Evolutionary conservation across 78 protist genomes (phyloP), one percentile per base, ranked within the genome.

Genomic region (Bigelowiella natans): DNA sequence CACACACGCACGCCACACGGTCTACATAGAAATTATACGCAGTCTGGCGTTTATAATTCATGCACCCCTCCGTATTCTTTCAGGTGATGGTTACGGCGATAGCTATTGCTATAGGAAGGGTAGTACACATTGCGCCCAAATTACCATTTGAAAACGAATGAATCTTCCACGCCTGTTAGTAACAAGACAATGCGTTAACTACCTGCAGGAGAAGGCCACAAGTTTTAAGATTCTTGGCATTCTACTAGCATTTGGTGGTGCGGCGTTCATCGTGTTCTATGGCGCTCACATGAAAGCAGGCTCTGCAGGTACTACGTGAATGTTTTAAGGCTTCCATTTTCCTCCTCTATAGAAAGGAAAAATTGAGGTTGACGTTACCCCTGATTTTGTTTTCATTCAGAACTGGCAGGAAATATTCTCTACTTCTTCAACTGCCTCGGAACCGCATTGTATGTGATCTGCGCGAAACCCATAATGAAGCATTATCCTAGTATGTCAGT

Each of bases 391-490:
- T 51, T 85, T 37, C 38, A 18, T 28, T 37, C 36, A 85, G 87
- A 85, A 18, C 38, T 85, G 7, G 87, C 51, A 29, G 87, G 87
- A 18, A 85, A 37, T 85, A 85, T 85, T 85, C 38, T 34, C 87
- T 85, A 37, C 38, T 85, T 85, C 38, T 37, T 85, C 87, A 85
- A 85, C 38, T 85, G 87, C 87, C 36, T 37, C 87, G 87, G 87
- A 18, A 85, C 87, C 87, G 87, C 87, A 7, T 85, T 85, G 38
- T 85, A 85, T 11, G 36, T 85, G 37, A 85, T 85, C 87, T 85
- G 36, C 11, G 87, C 51, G 87, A 85, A 37, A 18, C 73, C 73
- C 18, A 51, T 51, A 18, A 26, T 26, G 7, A 51, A 51, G 18
- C 18, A 51, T 18, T 51, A 51, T 51, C 73, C 73, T 51, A 7